phyloP scores from a whole-genome alignment of 2,329 filamentous ascomycete species.

The Neofusicoccum kwambonambiense region DNA sequence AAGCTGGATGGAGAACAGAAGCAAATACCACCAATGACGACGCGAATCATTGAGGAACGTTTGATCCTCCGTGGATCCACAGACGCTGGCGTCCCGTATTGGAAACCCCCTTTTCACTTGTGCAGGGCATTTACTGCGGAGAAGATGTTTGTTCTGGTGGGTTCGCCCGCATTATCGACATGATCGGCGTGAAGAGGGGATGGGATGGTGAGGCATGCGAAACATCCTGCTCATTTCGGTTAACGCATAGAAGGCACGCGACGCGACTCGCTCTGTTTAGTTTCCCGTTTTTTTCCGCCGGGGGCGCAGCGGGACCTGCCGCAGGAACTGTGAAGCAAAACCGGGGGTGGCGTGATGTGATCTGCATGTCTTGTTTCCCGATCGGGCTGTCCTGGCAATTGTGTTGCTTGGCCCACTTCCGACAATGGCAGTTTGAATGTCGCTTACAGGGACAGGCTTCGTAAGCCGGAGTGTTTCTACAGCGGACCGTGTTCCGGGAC shows the following conservation, averaged over 20 bases:
- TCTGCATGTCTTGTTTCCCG: background rate
- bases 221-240: constrained; percentile 13
- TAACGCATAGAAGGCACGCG: background rate
- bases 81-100: background rate
- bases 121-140: background rate
- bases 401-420: background rate
- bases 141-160: background rate
- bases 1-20: background rate
- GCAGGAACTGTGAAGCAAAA: background rate
- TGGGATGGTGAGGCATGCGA: background rate
- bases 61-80: background rate
- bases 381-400: background rate
- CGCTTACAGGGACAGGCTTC: background rate
- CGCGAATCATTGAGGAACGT: background rate
- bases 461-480: background rate
- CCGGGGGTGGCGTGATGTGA: constrained; percentile 2
- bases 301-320: background rate
- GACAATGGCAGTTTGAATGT: background rate
- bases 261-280: background rate
- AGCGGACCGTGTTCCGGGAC: background rate
- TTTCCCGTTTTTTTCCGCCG: background rate
- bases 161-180: background rate
- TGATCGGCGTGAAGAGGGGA: background rate
- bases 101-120: background rate
- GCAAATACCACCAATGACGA: background rate